Conservation (phyloP, 2,329 filamentous ascomycete genomes). For the Hymenoscyphus albidus region DNA sequence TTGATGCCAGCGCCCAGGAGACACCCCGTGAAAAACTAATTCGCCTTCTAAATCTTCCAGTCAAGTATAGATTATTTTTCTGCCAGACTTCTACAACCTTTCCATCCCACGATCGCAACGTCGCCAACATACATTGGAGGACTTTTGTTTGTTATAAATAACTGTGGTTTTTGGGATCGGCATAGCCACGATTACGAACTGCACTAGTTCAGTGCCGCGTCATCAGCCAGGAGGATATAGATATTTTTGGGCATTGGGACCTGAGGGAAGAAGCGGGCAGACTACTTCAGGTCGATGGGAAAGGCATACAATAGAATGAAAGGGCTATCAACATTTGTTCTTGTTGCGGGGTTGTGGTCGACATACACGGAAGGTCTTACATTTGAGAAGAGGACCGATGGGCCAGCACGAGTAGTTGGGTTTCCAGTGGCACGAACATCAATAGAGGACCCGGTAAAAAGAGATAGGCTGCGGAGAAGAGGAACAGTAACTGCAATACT, state of each 20-base stretch:
- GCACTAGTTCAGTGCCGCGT: constrained; percentile 11
- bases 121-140: background rate
- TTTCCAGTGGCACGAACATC: constrained; percentile 30
- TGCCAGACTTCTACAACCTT: background rate
- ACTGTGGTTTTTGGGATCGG: background rate
- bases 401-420: constrained; percentile 31
- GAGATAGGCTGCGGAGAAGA: constrained; percentile 41
- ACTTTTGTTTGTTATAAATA: background rate
- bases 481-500: constrained; percentile 42
- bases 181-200: background rate
- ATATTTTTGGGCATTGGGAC: background rate
- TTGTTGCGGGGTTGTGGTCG: constrained; percentile 29
- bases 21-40: background rate
- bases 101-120: background rate
- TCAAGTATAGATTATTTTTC: constrained; percentile 1
- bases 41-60: background rate
- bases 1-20: background rate
- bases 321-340: constrained; percentile 24
- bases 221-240: constrained; percentile 2
- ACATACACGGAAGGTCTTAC: constrained; percentile 29
- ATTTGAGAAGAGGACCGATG: constrained; percentile 29
- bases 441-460: constrained; percentile 28
- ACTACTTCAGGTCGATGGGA: background rate
- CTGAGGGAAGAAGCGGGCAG: background rate
- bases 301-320: constrained; percentile 24